Evolutionary conservation across 768 basidiomycete genomes (phyloP).

Genomic region (Gautieria morchelliformis): DNA sequence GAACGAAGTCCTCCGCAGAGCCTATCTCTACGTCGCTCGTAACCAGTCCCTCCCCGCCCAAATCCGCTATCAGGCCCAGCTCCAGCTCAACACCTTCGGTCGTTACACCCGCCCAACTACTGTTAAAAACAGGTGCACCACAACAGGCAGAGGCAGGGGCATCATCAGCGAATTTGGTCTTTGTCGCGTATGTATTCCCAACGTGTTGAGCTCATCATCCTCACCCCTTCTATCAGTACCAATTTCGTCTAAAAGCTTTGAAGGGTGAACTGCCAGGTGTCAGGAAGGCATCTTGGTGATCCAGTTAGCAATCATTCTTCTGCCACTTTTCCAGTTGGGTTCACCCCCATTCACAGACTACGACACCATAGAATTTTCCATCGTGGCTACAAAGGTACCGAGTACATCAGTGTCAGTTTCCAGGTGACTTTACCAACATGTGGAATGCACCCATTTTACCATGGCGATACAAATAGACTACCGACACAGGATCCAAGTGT

Average conservation of each 20-base stretch:
- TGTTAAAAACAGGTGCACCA: constrained; percentile 83
- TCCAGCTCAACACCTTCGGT: constrained; percentile 84
- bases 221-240: constrained; percentile 44
- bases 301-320: neutral
- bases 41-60: constrained; percentile 84
- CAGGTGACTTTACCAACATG: too few species aligned
- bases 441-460: neutral
- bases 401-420: too few species aligned
- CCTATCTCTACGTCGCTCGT: constrained; percentile 88
- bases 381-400: too few species aligned
- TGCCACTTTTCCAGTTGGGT: too few species aligned
- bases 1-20: constrained; percentile 76
- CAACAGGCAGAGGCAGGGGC: constrained; percentile 80
- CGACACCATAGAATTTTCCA: neutral
- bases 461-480: neutral
- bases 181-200: constrained; percentile 48
- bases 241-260: constrained; percentile 82
- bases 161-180: constrained; percentile 84
- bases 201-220: neutral
- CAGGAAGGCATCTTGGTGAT: constrained; percentile 85
- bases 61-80: constrained; percentile 87
- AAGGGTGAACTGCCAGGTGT: constrained; percentile 80
- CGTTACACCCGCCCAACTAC: constrained; percentile 76
- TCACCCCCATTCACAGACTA: neutral
- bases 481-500: neutral